phyloP scores from a whole-genome alignment of 768 basidiomycete species.

The Agaricus sinodeliciosus region DNA sequence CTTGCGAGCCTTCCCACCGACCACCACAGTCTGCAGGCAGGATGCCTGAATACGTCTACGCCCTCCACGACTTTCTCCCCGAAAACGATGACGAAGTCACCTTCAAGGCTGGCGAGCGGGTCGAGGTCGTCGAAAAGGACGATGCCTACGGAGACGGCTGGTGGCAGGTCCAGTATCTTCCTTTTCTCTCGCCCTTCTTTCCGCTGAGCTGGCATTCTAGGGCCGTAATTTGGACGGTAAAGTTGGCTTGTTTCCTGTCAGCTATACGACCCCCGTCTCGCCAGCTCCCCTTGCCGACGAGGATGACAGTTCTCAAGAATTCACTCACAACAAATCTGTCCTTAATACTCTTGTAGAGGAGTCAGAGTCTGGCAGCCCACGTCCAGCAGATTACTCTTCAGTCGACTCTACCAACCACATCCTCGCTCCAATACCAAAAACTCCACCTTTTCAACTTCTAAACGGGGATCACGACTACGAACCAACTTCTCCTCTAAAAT shows the following conservation, averaged over 20 bases:
- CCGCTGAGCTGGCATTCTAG: slow-evolving; percentile 27
- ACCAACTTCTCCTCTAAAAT: no score
- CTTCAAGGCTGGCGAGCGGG: slow-evolving; percentile 79
- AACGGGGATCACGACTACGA: slow-evolving; percentile 20
- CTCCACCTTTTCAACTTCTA: slow-evolving; percentile 23
- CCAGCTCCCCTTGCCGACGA: background rate
- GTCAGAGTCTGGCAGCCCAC: slow-evolving; percentile 31
- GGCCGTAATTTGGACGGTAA: slow-evolving; percentile 79
- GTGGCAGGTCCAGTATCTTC: slow-evolving; percentile 54
- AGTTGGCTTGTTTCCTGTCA: slow-evolving; percentile 86
- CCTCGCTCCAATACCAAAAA: slow-evolving; percentile 30
- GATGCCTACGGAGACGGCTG: slow-evolving; percentile 92
- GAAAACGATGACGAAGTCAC: slow-evolving; percentile 93
- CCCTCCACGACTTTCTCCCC: slow-evolving; percentile 80
- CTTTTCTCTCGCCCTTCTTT: background rate
- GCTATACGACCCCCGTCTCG: slow-evolving; percentile 57
- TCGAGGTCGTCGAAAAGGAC: slow-evolving; percentile 90
- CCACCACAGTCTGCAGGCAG: background rate
- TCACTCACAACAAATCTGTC: slow-evolving; percentile 12
- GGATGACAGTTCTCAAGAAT: background rate
- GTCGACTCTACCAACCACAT: slow-evolving; percentile 16
- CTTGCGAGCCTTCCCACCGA: background rate
- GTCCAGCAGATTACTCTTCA: slow-evolving; percentile 5
- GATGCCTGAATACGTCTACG: slow-evolving; percentile 87
- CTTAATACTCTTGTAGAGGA: slow-evolving; percentile 45